Evolutionary conservation across 192 early-diverging fungal species (phyloP), one percentile per base, ranked within the genome.

Genomic region (Umbelopsis sp.): DNA sequence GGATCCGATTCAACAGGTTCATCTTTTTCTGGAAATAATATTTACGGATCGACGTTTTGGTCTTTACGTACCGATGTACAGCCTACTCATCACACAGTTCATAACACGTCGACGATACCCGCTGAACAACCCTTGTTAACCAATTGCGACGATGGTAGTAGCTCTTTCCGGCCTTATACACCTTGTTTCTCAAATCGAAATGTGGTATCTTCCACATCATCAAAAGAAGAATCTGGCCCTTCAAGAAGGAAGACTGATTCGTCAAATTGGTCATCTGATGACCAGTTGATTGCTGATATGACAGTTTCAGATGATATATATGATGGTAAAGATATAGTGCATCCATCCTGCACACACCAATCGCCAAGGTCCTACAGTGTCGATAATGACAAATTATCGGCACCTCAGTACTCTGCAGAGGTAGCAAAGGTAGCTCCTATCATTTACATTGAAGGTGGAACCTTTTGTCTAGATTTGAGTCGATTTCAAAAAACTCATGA

Each of bases 391-490:
- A 49, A 17, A 21, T 21, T n/a, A 21, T 4, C 47, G 0, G 16
- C 52, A 20, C n/a, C 26, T 3, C 21, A 53, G 14, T 50, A 38
- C 9, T 45, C 44, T 21, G 67, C 41, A 24, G 51, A 59, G 3
- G 36, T 45, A 29, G 50, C 50, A 26, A 44, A 75, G 20, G 66
- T 47, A 16, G 74, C 68, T 45, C 74, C 74, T 2, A 47, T 75
- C 38, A 75, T 75, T 22, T 75, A 75, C 36, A 34, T 70, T 65
- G 74, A 75, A 49, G 74, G 74, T 21, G 74, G 68, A 21, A 54
- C 52, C 26, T 75, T 69, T 59, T 75, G 74, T 45, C 29, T 69
- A 12, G 74, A 75, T 45, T 52, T 75, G 26, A 75, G 74, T 25
- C 50, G 69, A 41, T 50, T 53, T 52, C 21, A 53, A 17, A 32